Evolutionary conservation across 192 early-diverging fungal species (phyloP).

Genomic region (Podila clonocystis): DNA sequence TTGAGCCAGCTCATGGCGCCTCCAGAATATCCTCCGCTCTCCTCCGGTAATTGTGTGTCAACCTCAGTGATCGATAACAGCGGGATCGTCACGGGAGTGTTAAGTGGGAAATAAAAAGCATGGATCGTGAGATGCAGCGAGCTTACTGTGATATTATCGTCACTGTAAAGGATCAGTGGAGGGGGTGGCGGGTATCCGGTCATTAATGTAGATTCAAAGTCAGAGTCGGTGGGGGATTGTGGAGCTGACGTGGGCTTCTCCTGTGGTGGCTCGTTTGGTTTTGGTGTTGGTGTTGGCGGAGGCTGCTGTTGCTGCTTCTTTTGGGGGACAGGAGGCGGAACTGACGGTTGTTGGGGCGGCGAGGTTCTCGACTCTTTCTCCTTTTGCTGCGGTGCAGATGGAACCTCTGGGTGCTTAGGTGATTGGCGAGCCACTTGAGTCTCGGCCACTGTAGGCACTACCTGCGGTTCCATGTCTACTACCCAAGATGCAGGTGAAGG

Average conservation of each 20-base stretch:
- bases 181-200: conserved; percentile 37
- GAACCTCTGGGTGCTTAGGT: background rate
- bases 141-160: conserved; percentile 46
- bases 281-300: too few species aligned
- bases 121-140: conserved; percentile 48
- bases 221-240: background rate
- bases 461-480: background rate
- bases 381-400: background rate
- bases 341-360: too few species aligned
- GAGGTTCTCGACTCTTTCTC: too few species aligned
- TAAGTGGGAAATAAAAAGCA: conserved; percentile 46
- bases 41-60: conserved; percentile 17
- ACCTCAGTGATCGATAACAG: conserved; percentile 34
- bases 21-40: background rate
- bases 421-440: background rate
- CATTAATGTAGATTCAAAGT: background rate
- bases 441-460: background rate
- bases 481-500: background rate
- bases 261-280: background rate
- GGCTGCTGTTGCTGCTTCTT: conserved; percentile 11
- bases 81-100: conserved; percentile 42
- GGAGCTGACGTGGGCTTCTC: conserved; percentile 1
- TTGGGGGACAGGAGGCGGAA: too few species aligned
- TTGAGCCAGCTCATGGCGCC: conserved; percentile 35
- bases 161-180: conserved; percentile 40